phyloP scores from a whole-genome alignment of 169 alveolate genomes.

The Ichthyophthirius multifiliis region DNA sequence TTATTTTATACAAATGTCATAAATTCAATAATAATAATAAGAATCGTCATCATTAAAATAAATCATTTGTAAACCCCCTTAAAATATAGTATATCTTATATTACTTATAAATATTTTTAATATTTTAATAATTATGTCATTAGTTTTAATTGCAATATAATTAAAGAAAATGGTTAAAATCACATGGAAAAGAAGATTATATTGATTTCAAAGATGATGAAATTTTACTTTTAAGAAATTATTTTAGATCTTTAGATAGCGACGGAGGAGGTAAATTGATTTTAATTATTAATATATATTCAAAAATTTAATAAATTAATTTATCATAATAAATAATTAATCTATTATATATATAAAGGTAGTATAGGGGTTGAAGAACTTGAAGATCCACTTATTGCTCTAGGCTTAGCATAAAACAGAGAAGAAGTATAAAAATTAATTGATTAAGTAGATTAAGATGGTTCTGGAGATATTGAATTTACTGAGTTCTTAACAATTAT shows the following conservation, averaged over 20 bases:
- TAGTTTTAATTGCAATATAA: conserved; percentile 2
- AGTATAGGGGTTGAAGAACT: conserved; percentile 55
- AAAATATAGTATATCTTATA: too few relatives aligned
- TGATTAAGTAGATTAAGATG: conserved; percentile 45
- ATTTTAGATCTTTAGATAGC: conserved; percentile 64
- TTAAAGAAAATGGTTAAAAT: conserved; percentile 21
- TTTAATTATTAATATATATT: neutral
- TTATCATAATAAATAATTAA: neutral
- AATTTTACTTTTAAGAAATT: conserved; percentile 51
- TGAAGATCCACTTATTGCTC: conserved; percentile 52
- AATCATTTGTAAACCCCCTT: too few relatives aligned
- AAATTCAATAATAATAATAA: too few relatives aligned
- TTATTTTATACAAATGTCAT: too few relatives aligned
- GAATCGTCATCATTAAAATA: too few relatives aligned
- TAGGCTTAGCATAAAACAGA: conserved; percentile 54
- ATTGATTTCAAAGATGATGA: conserved; percentile 70
- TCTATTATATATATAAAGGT: neutral
- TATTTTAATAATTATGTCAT: too few relatives aligned
- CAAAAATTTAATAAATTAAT: neutral
- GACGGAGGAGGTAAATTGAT: conserved; percentile 45
- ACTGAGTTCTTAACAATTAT: conserved; percentile 49
- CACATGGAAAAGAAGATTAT: conserved; percentile 29
- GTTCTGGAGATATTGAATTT: conserved; percentile 45
- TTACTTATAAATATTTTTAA: too few relatives aligned
- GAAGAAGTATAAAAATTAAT: conserved; percentile 49